Evolutionary conservation across 352 stramenopile species (phyloP).

Genomic region (Pythium aristosporum): DNA sequence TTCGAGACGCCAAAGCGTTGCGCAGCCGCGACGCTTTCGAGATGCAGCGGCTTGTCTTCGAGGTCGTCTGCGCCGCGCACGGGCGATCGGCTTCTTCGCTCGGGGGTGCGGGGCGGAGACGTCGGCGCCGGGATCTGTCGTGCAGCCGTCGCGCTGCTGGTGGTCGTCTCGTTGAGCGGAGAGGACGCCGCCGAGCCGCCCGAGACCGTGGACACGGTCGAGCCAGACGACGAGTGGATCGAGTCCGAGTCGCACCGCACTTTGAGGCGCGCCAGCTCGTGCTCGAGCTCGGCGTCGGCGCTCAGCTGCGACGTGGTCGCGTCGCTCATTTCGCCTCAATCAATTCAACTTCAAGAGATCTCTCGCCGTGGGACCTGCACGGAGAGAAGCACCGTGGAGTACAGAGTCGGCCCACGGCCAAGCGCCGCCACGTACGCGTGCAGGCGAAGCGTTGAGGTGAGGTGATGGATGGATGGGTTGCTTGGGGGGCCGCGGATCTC

Average conservation of each 20-base stretch:
- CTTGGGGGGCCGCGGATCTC: background rate
- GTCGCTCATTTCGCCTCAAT: slow-evolving; percentile 1
- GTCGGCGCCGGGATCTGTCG: slow-evolving; percentile 10
- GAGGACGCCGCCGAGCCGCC: slow-evolving; percentile 31
- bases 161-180: slow-evolving; percentile 26
- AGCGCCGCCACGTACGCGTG: background rate
- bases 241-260: slow-evolving; percentile 34
- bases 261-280: slow-evolving; percentile 29
- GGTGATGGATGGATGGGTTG: background rate
- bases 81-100: slow-evolving; percentile 1
- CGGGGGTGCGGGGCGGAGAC: slow-evolving; percentile 18
- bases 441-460: background rate
- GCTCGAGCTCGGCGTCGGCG: slow-evolving; percentile 21
- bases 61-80: slow-evolving; percentile 1
- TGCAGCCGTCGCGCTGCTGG: background rate
- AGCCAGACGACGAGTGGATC: slow-evolving; percentile 21
- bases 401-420: background rate
- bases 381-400: background rate
- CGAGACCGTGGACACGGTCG: slow-evolving; percentile 30
- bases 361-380: background rate
- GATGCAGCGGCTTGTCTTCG: background rate
- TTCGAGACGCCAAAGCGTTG: slow-evolving; percentile 23
- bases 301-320: background rate
- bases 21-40: slow-evolving; percentile 7
- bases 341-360: background rate